Base-by-base conservation (phyloP, 164 flowering plant species). In the Cinnamomum micranthum region DNA sequence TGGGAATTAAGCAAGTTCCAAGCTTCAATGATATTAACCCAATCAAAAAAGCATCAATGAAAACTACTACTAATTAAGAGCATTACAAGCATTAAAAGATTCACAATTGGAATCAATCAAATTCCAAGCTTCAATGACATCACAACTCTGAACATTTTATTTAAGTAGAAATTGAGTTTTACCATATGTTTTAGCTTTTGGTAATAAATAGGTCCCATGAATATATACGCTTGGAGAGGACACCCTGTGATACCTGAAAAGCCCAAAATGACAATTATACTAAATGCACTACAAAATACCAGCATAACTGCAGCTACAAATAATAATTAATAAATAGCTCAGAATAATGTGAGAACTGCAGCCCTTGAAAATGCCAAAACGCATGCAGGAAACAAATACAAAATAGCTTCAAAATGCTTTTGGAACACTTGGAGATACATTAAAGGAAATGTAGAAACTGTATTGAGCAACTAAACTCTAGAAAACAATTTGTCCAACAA, bases 181-280 rank as follows among this genome's bases (percentile, higher is more conserved):
- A 93, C 99, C 99, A 96, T 96, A 77, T 96, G 98, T 71, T 96
- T 96, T 74, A 94, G 79, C 82, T 91, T 96, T 74, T 96, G 97
- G 84, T 94, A 96, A 82, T 96, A 96, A 66, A 92, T 96, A 70
- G 99, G 99, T 10, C 99, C 99, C 98, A 92, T 94, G 76, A 92
- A 96, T 51, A 96, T 94, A 69, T 91, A 94, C 28, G 99, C 92
- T 76, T 94, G 98, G 67, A 94, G 81, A 22, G 97, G 97, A 72
- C 78, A 81, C 4, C 99, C 99, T 19, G 97, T 88, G 80, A 94
- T 92, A 68, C 99, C 98, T 95, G 85, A 24, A 75, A 35, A 75
- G 50, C 3, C 6, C 19, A 67, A 12, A 28, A 28, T 67, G 15
- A 67, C 15, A 10, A 47, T 55, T 55, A 69, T 47, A 13, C 52